Evolutionary conservation across 176 grass and related monocot genomes (phyloP), one percentile per base, ranked within the genome.

Genomic region (Miscanthus lutarioriparius): DNA sequence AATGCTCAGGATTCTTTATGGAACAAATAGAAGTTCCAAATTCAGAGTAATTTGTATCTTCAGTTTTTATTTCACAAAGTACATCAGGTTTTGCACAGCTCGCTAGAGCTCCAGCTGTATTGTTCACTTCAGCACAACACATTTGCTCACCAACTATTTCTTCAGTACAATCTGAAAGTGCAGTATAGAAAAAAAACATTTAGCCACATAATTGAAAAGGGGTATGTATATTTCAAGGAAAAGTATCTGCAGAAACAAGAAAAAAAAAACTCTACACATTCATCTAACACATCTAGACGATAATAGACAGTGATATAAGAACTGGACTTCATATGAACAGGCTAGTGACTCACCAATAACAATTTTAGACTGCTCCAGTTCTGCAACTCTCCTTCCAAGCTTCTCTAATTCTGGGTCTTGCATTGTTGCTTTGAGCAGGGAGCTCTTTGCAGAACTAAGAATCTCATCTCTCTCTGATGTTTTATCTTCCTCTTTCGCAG

Each of bases 51-150:
- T 82, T 39, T 8, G 77, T 14, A 49, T 72, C 61, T 37, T 70
- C 84, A 69, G 28, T 85, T 87, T 92, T 87, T 10, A 75, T 64
- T 63, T 74, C 38, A 38, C 38, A 53, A 73, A 76, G 30, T 72
- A 80, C 43, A 28, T 77, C 80, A 73, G 70, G 64, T 41, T 25
- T 62, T 28, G 36, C 67, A 67, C 63, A 14, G 23, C 26, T 5
- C 4, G 5, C 54, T 41, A 22, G 14, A 71, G 17, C 35, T 67
- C 33, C 70, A 67, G 63, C 47, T 44, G 72, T 23, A 10, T 64
- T 54, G 53, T 90, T 67, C 66, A 45, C 58, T 86, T 74, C 54
- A 56, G 56, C 44, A 67, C 3, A 58, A 38, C 45, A 39, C 56
- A 83, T 77, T 51, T 86, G 26, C 43, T 90, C 44, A 27, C 22